Base-by-base conservation (phyloP, 441 rosid genomes). In the Cnidoscolus chayamansa region DNA sequence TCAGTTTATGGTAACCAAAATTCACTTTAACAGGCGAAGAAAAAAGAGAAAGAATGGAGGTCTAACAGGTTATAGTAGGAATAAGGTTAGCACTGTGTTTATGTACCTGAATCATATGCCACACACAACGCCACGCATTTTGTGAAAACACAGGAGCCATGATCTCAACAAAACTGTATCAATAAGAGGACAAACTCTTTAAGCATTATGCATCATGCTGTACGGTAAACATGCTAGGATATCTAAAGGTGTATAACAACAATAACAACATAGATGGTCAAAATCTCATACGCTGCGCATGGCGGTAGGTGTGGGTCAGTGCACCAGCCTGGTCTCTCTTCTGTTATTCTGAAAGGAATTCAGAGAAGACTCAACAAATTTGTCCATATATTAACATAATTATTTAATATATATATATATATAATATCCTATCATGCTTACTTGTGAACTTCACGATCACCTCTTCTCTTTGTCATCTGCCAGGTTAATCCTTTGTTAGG, bases 131-230 rank as follows among this genome's bases (percentile, higher is more conserved):
- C 98, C 99, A 96, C 4, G 93, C 97, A 65, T 86, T 89, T 73
- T 89, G 86, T 31, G 99, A 91, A 81, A 96, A 96, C 16, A 93
- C 99, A 2, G 99, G 95, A 82, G 97, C 99, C 99, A 96, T 96
- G 62, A 96, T 96, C 85, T 96, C 99, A 16, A 96, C 93, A 76
- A 96, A 96, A 80, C 99, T 96, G 82, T 72, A 79, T 35, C 71
- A 37, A 72, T 11, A 40, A 76, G 62, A 67, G 25, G 67, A 66
- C 13, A 45, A 11, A 7, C 40, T 35, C 64, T 15, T 69, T 47
- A 40, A 76, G 20, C 60, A 62, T 72, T 37, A 40, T 4, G 40
- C 13, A 47, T 10, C 8, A 16, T 7, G 6, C 50, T 9, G 15
- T 45, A 43, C 17, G 17, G 64, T 55, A 31, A 32, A 25, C 7